Evolutionary conservation across 164 flowering plant genomes (phyloP).

Genomic region (Buxus sempervirens): DNA sequence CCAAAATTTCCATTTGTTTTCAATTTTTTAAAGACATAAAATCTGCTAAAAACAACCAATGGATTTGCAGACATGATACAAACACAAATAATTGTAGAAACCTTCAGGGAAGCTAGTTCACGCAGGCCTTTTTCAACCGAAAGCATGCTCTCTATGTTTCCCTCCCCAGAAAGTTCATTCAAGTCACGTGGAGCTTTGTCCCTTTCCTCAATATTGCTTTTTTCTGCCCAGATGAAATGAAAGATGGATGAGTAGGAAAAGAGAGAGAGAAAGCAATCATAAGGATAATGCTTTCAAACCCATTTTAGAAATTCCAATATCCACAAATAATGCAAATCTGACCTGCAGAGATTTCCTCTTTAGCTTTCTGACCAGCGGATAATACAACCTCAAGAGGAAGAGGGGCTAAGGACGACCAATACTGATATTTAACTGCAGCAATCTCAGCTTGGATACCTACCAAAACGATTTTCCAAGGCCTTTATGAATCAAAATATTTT

Average conservation of each 20-base stretch:
- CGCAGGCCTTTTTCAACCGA: conserved; percentile 81
- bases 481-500: background rate
- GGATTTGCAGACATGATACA: conserved; percentile 1
- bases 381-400: conserved; percentile 75
- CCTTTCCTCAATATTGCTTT: conserved; percentile 42
- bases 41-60: too few relatives aligned
- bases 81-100: conserved; percentile 23
- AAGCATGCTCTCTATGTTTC: conserved; percentile 82
- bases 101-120: conserved; percentile 83
- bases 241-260: background rate
- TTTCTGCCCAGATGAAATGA: conserved; percentile 24
- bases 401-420: conserved; percentile 90
- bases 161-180: conserved; percentile 57
- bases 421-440: conserved; percentile 54
- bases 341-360: conserved; percentile 51
- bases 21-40: too few relatives aligned
- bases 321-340: conserved; percentile 8
- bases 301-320: background rate
- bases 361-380: conserved; percentile 82
- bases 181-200: conserved; percentile 28
- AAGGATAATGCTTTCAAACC: background rate
- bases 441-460: conserved; percentile 80
- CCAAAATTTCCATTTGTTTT: too few relatives aligned
- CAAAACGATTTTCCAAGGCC: background rate
- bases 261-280: background rate